Evolutionary conservation across 768 basidiomycete species (phyloP), one percentile per base, ranked within the genome.

Genomic region (Cyathus striatus): DNA sequence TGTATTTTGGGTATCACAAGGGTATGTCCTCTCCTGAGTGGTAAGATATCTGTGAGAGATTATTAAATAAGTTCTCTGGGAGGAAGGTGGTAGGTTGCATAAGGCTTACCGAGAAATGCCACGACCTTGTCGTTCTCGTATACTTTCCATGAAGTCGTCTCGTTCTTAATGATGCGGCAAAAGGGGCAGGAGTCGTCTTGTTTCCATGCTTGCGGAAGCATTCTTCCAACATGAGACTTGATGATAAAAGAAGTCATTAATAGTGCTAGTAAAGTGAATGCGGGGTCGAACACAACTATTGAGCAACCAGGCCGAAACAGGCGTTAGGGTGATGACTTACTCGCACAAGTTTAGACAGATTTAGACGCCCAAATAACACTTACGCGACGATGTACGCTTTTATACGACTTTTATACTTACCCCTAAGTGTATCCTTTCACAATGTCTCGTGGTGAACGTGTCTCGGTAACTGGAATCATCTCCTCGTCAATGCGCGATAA

Each of bases 171-270:
- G 43, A 88, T 84, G 30, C 72, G 70, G 56, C 86, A 88, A 60
- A 86, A 86, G 5, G 73, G 54, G 52, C 85, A 88, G 20, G 68
- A 62, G 3, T 66, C 48, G 44, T 75, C 66, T 13, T 64, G 58
- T 17, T 55, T 60, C 83, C 81, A 83, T n/a, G 68, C 60, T n/a
- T 59, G 45, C 14, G 73, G 66, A 26, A 66, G 45, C 12, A 62
- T 54, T 6, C 81, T 74, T 43, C 63, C 56, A 27, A 73, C 65
- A 52, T 84, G 83, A 17, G 75, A 69, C 43, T 80, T 68, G 56
- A 87, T 85, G 16, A 87, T 78, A 64, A 83, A 85, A 24, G 83
- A 84, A 44, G 84, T 86, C 84, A 86, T 43, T 40, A 14, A 14
- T 12, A 13, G n/a, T n/a, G n/a, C n/a, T n/a, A n/a, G n/a, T n/a